Evolutionary conservation across 2,329 filamentous ascomycete genomes (phyloP), one percentile per base, ranked within the genome.

Genomic region (Monosporascus sp.): DNA sequence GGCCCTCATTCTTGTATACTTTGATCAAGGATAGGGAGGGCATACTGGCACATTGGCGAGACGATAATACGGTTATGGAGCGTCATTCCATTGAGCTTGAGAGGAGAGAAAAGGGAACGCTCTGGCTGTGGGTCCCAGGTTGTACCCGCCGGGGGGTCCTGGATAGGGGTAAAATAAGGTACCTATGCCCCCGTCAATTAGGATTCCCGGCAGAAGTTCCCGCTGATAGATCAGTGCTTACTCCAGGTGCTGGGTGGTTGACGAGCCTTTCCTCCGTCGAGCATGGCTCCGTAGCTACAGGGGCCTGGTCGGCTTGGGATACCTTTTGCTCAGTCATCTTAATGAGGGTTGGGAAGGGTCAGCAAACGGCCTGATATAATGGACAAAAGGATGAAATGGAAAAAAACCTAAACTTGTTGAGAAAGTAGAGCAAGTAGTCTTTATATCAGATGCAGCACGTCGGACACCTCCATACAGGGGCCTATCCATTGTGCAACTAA

Each of bases 41-140:
- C 45, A 16, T 26, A 61, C 64, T 72, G 75, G 69, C 75, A 77
- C 73, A 78, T 74, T 11, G 76, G 76, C 3, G 72, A 71, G 41
- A 78, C 70, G 56, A 74, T 69, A 52, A 77, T 71, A 43, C 76
- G 72, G 56, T 78, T 78, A 38, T 72, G 75, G 47, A 78, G 68
- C 6, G 68, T 72, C 35, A 76, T 61, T 48, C 69, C 68, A 38
- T 75, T 69, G 49, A 78, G 71, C 47, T 66, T 74, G 40, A 79
- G 60, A 3, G 76, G 75, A 0, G 67, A 69, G 63, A 78, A 78
- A 26, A 78, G 62, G 3, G 56, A 59, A 31, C 52, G 49, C 38
- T 58, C 56, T 2, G 53, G 55, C 40, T 60, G 61, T 20, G 49
- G 20, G 44, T 59, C 60, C 53, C 52, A 54, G 7, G 56, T 45